Evolutionary conservation across 1,284 basidiomycete genomes (phyloP), one percentile per base, ranked within the genome.

Genomic region (Trichosporon asahii): DNA sequence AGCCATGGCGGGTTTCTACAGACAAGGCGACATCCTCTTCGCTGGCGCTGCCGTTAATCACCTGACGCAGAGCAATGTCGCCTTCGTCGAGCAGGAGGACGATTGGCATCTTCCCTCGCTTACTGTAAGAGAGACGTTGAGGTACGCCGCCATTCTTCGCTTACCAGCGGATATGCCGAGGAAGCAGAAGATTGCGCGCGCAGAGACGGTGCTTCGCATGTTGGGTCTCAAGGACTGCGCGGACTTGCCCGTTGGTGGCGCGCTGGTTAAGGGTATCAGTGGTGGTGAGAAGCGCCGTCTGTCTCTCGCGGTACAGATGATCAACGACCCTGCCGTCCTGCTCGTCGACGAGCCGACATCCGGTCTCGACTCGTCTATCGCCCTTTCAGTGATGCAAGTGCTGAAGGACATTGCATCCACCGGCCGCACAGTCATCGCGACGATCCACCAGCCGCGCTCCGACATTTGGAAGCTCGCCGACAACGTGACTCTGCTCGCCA

Each of bases 241-340:
- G 27, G 85, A 88, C 73, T 81, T 85, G 23, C 80, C 86, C n/a
- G 85, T 88, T 21, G 87, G 87, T 18, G 86, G 87, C 2, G 83
- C 85, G 61, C 75, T 86, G 23, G 68, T 86, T 55, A 87, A 84
- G 75, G 83, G 87, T 1, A 88, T 88, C 44, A 85, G 83, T 9
- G 87, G 87, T 2, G 87, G 87, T 29, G 87, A 88, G 77, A 88
- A 87, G 76, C 76, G 87, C 1, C 79, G 87, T 40, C 77, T 88
- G n/a, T 85, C 85, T 40, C 77, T 88, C 21, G 87, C 86, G 1
- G 85, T 87, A 1, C 85, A 88, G 74, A 84, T 80, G 80, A 84
- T 84, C 73, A 85, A 83, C 75, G 86, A 84, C 75, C 86, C 83
- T 9, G 80, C 84, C 0, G 85, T 85, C 9, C 76, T 87, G n/a